A percentile compares a stretch with the other conserved stretches of the same genome.
Conservation (phyloP, 2,329 filamentous ascomycete genomes). For the Aspergillus unguis region DNA sequence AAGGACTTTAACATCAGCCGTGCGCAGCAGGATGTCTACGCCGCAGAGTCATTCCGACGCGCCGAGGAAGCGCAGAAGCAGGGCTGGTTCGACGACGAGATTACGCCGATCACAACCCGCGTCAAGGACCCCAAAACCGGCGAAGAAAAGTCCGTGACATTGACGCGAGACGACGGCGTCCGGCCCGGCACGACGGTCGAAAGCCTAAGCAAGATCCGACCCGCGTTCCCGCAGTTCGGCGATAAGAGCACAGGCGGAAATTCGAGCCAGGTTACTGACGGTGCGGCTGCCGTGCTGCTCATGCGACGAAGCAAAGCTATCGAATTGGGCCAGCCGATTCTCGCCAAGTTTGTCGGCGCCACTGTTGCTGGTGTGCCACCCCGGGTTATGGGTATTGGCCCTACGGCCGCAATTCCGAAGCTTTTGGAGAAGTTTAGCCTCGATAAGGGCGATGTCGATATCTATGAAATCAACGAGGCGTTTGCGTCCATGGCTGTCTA, state of each 20-base stretch:
- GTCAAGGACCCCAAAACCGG: constrained; percentile 81
- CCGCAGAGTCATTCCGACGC: constrained; percentile 80
- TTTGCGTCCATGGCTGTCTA: constrained; percentile 98
- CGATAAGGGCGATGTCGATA: constrained; percentile 75
- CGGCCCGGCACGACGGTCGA: constrained; percentile 86
- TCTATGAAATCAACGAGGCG: constrained; percentile 94
- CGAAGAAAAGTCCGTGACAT: constrained; percentile 69
- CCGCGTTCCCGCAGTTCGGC: constrained; percentile 88
- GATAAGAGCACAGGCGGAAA: constrained; percentile 87
- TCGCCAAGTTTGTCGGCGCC: constrained; percentile 91
- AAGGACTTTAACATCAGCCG: constrained; percentile 82
- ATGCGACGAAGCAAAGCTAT: constrained; percentile 93
- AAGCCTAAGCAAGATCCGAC: constrained; percentile 74
- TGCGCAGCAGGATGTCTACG: constrained; percentile 77
- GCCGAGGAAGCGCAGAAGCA: constrained; percentile 88
- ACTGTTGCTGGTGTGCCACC: constrained; percentile 88
- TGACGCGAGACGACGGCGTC: constrained; percentile 87
- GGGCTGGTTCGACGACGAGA: constrained; percentile 91
- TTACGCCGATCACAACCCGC: constrained; percentile 77
- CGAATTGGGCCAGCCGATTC: constrained; percentile 81
- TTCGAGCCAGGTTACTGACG: constrained; percentile 91
- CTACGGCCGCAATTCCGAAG: constrained; percentile 66
- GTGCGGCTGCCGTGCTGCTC: constrained; percentile 80
- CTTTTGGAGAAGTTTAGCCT: constrained; percentile 77
- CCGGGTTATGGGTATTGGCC: constrained; percentile 87